Evolutionary conservation across 2,329 filamentous ascomycete genomes (phyloP), one percentile per base, ranked within the genome.

Genomic region (Monilinia fructicola): DNA sequence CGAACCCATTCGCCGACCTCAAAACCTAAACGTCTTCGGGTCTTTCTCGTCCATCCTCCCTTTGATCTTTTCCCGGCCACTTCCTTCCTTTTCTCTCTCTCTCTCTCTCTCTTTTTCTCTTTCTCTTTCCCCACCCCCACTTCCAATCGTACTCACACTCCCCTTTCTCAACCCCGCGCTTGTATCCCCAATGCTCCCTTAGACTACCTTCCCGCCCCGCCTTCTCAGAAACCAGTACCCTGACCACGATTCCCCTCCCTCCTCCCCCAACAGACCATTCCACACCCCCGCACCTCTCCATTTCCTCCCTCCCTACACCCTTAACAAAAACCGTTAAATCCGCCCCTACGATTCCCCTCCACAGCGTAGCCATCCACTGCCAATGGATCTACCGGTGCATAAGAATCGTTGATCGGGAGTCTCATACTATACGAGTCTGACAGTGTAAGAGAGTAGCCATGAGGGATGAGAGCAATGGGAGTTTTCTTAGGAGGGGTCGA

Each of bases 291-390:
- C 75, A 73, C 10, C 76, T 77, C 6, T 77, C 77, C 53, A 81
- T 66, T 60, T 82, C 75, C 6, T 76, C 76, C 66, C 62, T 64
- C 3, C 56, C 50, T 5, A 69, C 74, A 3, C 73, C 70, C 52
- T 81, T 83, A 23, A 90, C 84, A 74, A 90, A 92, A 38, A 95
- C 82, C 1, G 90, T 90, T 55, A 94, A 79, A 77, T 98, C 94
- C 0, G 94, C 87, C 0, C 90, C 92, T 1, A 93, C 84, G 64
- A 91, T 90, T 12, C 92, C 92, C 12, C 93, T 88, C 94, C 94
- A 98, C 28, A 97, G 84, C 54, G 91, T 94, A 46, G 94, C 94
- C 82, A 95, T 92, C 94, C 94, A 98, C 77, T 96, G 91, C 93
- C 94, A 98, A 79, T 98, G 94, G 94, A 73, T 96, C 93, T n/a